Percentiles rank a stretch among this genome's conserved stretches.
Conservation (phyloP, 306 rosid species). For the Vigna angularis region DNA sequence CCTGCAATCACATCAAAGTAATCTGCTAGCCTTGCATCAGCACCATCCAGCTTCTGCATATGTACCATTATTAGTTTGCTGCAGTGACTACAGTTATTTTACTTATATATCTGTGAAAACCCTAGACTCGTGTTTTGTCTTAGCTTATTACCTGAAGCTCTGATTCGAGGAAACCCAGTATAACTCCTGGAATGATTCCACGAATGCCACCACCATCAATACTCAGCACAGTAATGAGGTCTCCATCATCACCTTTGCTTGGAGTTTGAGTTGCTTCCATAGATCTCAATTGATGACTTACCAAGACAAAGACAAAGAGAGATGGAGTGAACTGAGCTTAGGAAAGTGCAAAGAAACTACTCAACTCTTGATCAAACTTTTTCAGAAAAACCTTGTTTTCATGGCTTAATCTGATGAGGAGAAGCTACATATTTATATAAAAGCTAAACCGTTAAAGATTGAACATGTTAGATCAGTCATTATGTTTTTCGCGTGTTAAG, state of each 20-base stretch:
- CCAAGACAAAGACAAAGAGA: neutral
- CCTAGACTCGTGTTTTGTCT: too few relatives aligned
- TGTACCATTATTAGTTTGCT: neutral
- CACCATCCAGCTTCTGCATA: slow-evolving; percentile 69
- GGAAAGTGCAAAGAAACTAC: neutral
- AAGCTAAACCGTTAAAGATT: neutral
- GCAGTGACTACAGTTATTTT: neutral
- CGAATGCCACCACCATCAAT: slow-evolving; percentile 72
- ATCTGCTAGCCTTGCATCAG: slow-evolving; percentile 64
- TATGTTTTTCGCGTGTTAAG: too few relatives aligned
- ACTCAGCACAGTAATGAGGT: slow-evolving; percentile 60
- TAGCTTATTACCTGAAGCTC: slow-evolving; percentile 60
- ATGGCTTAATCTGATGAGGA: neutral
- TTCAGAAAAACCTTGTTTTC: neutral
- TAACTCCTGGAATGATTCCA: slow-evolving; percentile 63
- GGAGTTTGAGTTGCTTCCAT: slow-evolving; percentile 53
- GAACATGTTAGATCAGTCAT: too few relatives aligned
- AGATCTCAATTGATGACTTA: neutral
- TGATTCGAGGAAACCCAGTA: slow-evolving; percentile 56
- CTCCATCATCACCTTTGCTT: slow-evolving; percentile 42
- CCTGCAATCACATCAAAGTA: slow-evolving; percentile 76
- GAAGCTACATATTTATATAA: neutral
- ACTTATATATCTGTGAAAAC: too few relatives aligned
- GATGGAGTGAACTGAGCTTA: neutral
- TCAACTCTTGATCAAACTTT: neutral